A percentile compares a stretch with the other conserved stretches of the same genome.
Evolutionary conservation across 2,329 filamentous ascomycete genomes (phyloP).

Genomic region (Dactylonectria estremocensis): DNA sequence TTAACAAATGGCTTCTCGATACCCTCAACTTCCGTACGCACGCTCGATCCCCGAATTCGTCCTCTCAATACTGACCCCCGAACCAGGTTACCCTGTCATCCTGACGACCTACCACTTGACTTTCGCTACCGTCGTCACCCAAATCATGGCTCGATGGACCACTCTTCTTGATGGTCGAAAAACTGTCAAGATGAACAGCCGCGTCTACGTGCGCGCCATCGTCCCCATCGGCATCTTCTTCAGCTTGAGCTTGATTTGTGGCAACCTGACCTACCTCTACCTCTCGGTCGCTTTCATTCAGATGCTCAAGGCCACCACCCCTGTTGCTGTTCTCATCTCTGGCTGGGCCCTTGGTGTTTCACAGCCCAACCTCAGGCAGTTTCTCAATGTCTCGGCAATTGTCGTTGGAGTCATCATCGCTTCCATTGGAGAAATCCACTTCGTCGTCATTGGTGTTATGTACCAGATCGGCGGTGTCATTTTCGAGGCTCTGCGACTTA

Average conservation of each 20-base stretch:
- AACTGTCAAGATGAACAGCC: constrained; percentile 96
- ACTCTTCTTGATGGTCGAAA: constrained; percentile 93
- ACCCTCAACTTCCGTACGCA: constrained; percentile 80
- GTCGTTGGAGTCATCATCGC: constrained; percentile 96
- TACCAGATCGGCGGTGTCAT: constrained; percentile 84
- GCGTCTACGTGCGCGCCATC: constrained; percentile 92
- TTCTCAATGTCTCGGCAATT: constrained; percentile 95
- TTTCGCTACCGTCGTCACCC: constrained; percentile 95
- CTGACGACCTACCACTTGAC: constrained; percentile 96
- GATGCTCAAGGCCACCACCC: constrained; percentile 99
- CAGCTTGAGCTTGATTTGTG: constrained; percentile 95
- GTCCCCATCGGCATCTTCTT: constrained; percentile 97
- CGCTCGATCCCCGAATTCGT: constrained; percentile 14
- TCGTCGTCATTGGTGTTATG: constrained; percentile 84
- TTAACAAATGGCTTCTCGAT: constrained; percentile 99
- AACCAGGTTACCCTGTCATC: constrained; percentile 79
- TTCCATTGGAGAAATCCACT: constrained; percentile 95
- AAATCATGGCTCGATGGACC: constrained; percentile 91
- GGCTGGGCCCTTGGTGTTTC: constrained; percentile 91
- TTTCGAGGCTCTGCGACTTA: constrained; percentile 87
- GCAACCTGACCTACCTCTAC: constrained; percentile 96
- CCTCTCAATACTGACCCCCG: constrained; percentile 36
- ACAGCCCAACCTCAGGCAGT: constrained; percentile 86
- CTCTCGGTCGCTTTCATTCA: constrained; percentile 97
- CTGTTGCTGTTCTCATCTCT: constrained; percentile 91